Base-by-base conservation (phyloP, 164 flowering plant species). In the Pachysandra terminalis region DNA sequence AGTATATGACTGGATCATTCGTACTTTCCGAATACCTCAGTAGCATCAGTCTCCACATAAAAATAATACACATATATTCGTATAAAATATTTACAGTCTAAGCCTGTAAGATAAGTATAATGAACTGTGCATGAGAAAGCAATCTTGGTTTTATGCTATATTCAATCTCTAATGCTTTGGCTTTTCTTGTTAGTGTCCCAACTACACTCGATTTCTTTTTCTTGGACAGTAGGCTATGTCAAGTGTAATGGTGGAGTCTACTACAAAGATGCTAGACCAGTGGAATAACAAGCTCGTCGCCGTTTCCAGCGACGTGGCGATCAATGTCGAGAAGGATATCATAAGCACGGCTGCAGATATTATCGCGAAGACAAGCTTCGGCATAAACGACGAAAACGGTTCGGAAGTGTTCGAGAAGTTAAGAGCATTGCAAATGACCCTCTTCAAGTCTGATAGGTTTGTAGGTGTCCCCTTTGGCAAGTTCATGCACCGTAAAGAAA, bases 391-490 rank as follows among this genome's bases (percentile, higher is more conserved):
- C 57, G 74, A 84, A 59, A 63, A 75, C 0, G 90, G 89, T 0
- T 61, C 70, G 1, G 25, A 73, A 32, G 89, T 89, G 25, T 77
- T 84, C 15, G 81, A 90, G 15, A 92, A 86, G 64, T 66, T 95
- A 51, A 77, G 83, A 67, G 85, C 77, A 28, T 66, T 90, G 81
- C 98, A 95, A 52, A n/a, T 74, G 17, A 71, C 83, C 3, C 85
- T 92, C 16, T 95, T 89, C 82, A 75, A 76, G 13, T 70, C 86
- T 19, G 81, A 75, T 63, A 86, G 95, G 40, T 81, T 73, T 27
- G 86, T 90, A 15, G 97, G 98, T 1, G 96, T 95, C 19, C 98
- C 98, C 0, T 89, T 81, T 17, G 77, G 85, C 79, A 81, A 80
- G 26, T 67, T 82, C 61, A 21, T 90, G 37, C 55, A 59, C 79